Percentiles rank a stretch among this genome's conserved stretches.
Conservation (phyloP, 305 asterid genomes). For the Vinca major region DNA sequence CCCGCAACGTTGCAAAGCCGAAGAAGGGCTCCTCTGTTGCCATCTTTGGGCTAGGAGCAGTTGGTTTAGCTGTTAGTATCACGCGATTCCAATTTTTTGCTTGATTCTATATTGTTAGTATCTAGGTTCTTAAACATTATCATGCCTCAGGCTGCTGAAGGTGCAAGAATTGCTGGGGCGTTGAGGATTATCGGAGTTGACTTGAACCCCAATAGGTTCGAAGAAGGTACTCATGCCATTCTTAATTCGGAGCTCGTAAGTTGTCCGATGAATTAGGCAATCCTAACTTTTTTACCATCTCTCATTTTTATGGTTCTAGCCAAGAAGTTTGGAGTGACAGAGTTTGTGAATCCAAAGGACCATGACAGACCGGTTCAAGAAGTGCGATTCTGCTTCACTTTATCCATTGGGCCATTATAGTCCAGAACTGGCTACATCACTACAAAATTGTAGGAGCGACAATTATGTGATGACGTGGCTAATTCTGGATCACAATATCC, state of each 20-base stretch:
- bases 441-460: too few species aligned
- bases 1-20: constrained; percentile 12
- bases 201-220: constrained; percentile 11
- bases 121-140: background rate
- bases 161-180: constrained; percentile 13
- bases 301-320: background rate
- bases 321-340: constrained; percentile 12
- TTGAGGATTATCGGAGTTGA: constrained; percentile 8
- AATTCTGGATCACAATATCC: background rate
- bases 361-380: constrained; percentile 12
- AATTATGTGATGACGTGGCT: too few species aligned
- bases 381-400: background rate
- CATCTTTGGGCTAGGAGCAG: constrained; percentile 13
- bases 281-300: background rate
- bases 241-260: background rate
- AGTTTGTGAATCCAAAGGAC: constrained; percentile 8
- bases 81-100: background rate
- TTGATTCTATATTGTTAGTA: background rate
- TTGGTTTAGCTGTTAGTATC: constrained; percentile 11
- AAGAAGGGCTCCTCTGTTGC: constrained; percentile 12
- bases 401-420: too few species aligned
- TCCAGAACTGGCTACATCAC: too few species aligned
- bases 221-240: constrained; percentile 2
- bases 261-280: background rate
- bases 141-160: constrained; percentile 7